Evolutionary conservation across 176 grass and related monocot species (phyloP), one percentile per base, ranked within the genome.

Genomic region (Carex scoparia): DNA sequence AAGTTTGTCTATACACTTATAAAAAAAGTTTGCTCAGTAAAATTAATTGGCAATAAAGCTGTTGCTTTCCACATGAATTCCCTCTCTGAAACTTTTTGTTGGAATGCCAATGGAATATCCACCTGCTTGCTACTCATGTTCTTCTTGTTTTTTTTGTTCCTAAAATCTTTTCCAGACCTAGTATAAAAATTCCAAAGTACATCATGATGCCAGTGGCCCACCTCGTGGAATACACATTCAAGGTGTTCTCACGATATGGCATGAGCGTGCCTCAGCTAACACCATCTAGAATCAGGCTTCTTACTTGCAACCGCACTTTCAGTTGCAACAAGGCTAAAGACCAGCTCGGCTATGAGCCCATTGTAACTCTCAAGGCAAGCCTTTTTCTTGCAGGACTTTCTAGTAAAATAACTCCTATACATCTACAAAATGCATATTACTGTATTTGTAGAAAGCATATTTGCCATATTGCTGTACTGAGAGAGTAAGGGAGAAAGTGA

Each of bases 261-360:
- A 99, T 99, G 96, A 88, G 71, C 63, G 91, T 99, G 88, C 91
- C 96, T 73, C 96, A 99, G 88, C 81, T 99, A 60, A 99, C 93
- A 77, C 96, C 96, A 85, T 99, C 96, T 88, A 92, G 96, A 84
- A 92, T 99, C 63, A 92, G 96, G 80, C 81, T 98, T 71, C 91
- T 98, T 14, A 89, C 96, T 46, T 98, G 96, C 84, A 98, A 95
- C 81, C 91, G 93, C 68, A 98, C 93, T 83, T 98, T 95, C 78
- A 98, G 87, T 73, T 88, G 83, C 82, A 75, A 91, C 84, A 95
- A 92, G 89, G 96, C 96, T 18, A 95, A 92, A 88, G 93, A 95
- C n/a, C 88, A 95, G 65, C 91, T 98, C 86, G 90, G 88, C 82
- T 99, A 99, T 89, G 83, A 99, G 73, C 93, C 96, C 78, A 92